Evolutionary conservation across 768 basidiomycete genomes (phyloP), one percentile per base, ranked within the genome.

Genomic region (Panaeolus cyanescens): DNA sequence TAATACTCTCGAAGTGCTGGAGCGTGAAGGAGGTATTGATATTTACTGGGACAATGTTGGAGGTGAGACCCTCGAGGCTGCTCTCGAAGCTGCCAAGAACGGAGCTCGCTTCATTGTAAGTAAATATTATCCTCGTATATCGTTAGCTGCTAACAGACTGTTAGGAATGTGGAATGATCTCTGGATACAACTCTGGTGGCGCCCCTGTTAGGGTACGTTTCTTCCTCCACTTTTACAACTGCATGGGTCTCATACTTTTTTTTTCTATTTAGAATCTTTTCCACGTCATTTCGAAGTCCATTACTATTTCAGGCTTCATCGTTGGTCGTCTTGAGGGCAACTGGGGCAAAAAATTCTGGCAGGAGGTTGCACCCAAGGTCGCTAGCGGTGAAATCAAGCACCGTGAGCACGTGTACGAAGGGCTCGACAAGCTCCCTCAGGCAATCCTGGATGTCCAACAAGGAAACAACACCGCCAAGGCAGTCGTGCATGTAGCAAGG

Each of bases 11-110:
- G 83, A 87, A 12, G 75, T 88, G 3, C 73, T 93, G 37, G 68
- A 70, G 62, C 79, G 79, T 60, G 80, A 90, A 64, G 88, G 88
- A 0, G 79, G 79, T 9, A 72, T 83, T 34, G 76, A 83, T 56
- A 72, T 81, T 4, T 85, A 77, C 65, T 85, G 82, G 81, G 84
- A 86, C 62, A 81, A 84, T 39, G 87, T 88, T 10, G 87, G 86
- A 10, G 87, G 87, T 1, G 80, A 84, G 58, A 81, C 77, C 0
- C 75, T 90, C 5, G 87, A 90, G 7, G 77, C 79, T n/a, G 87
- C 85, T 1, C 68, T 90, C 5, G 73, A 77, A 1, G 78, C 76
- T 39, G 77, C 86, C 1, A 79, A 75, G 0, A 55, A 64, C 0
- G 63, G 77, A 19, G 84, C 85, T 0, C 70, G 85, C 6, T 84